Base-by-base conservation (phyloP, 73 alveolate genomes). In the Tetrahymena elliotti region DNA sequence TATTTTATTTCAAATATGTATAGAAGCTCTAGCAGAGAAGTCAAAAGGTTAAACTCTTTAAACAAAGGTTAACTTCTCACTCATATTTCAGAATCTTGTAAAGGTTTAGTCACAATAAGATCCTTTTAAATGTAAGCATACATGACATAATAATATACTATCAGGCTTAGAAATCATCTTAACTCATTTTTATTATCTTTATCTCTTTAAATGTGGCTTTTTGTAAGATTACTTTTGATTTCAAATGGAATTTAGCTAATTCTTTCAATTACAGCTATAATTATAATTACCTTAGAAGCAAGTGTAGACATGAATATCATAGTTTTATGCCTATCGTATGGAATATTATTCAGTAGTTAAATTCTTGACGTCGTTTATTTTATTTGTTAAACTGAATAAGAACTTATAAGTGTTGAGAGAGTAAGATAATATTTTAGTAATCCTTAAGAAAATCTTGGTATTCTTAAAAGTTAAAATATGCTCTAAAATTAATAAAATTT, bases 341-440 rank as follows among this genome's bases (percentile, higher is more conserved):
- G 93, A 24, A 94, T 94, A 33, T 38, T 94, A 33, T 83, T 94
- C 8, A 40, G 92, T 33, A 93, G 93, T 3, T 40, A 52, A n/a
- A 83, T 82, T 36, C 84, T 34, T 83, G 96, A 94, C 37, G 54
- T 94, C 24, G 92, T 94, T n/a, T 83, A 83, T 27, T 83, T 83
- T 35, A 39, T 83, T 84, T 84, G 92, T 34, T 41, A 39, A 94
- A 39, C 93, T 38, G 94, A 94, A 83, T 94, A 83, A 34, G 96
- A 40, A 38, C 37, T 94, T 1, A 84, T 94, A 4, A 83, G 94
- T 38, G 94, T 94, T n/a, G 96, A 94, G 37, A 94, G 96, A 94
- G 54, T 94, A 33, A 38, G 93, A 94, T 39, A 94, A 27, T 94
- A 94, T 38, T 94, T 83, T 83, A 52, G 47, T 27, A 94, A 94